phyloP scores from a whole-genome alignment of 1,139 yeast genomes.

The Geotrichum histeridarum region DNA sequence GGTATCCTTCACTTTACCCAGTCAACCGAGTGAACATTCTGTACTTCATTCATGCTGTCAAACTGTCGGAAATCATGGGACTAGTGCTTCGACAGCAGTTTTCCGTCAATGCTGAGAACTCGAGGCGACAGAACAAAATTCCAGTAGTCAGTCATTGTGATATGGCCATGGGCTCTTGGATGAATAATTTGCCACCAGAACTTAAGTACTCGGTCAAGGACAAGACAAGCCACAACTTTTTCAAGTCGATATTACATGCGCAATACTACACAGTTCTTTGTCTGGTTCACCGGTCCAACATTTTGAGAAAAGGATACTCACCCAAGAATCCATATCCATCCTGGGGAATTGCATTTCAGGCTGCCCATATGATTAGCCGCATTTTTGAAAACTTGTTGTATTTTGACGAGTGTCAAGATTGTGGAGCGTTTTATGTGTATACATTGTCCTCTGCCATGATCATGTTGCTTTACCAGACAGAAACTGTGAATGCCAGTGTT shows the following conservation, averaged over 20 bases:
- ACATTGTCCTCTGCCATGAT: conserved; percentile 62
- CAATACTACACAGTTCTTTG: conserved; percentile 71
- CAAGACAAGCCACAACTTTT: conserved; percentile 47
- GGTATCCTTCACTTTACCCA: conserved; percentile 43
- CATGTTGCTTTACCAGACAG: conserved; percentile 70
- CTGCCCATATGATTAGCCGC: conserved; percentile 72
- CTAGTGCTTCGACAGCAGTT: conserved; percentile 67
- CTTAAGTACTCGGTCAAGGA: conserved; percentile 60
- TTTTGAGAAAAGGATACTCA: conserved; percentile 38
- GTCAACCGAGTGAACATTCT: conserved; percentile 48
- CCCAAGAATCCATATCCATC: conserved; percentile 56
- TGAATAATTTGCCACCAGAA: conserved; percentile 60
- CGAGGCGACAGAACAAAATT: conserved; percentile 45
- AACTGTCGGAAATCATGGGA: conserved; percentile 70
- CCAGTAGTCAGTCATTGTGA: conserved; percentile 68
- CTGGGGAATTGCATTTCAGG: conserved; percentile 82
- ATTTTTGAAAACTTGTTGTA: conserved; percentile 57
- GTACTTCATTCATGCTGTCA: conserved; percentile 60
- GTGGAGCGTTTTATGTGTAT: conserved; percentile 53
- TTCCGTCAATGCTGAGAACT: conserved; percentile 60
- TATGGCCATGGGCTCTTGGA: conserved; percentile 76
- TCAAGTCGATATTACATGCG: conserved; percentile 59
- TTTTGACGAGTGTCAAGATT: conserved; percentile 48
- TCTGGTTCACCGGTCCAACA: conserved; percentile 66
- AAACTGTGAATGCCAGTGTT: conserved; percentile 52